These are phyloP conservation scores for Colletotrichum orchidophilum DNA, from an alignment of 2,329 filamentous ascomycete genomes.

Conservation along the genomic window DNA sequence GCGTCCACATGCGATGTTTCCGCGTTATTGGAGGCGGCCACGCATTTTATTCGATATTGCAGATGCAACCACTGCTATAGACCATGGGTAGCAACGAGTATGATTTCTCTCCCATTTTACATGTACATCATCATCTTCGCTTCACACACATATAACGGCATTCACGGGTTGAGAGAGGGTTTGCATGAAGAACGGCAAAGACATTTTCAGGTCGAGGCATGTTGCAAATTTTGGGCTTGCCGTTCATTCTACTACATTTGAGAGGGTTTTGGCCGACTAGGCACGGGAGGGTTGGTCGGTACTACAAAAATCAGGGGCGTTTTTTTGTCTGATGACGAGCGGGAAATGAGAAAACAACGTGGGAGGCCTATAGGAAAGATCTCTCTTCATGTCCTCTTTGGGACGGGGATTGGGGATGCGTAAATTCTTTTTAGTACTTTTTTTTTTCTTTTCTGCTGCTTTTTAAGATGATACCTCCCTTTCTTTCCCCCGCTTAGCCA, in stretches of 20 bases:
- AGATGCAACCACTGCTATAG: slow-evolving; percentile 3
- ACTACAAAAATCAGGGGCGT: slow-evolving; percentile 20
- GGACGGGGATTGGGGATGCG: background rate
- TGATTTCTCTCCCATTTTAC: slow-evolving; percentile 1
- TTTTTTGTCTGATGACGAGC: background rate
- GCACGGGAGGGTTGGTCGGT: background rate
- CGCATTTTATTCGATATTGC: background rate
- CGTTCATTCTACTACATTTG: background rate
- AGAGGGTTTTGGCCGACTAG: background rate
- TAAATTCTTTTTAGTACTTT: slow-evolving; percentile 6
- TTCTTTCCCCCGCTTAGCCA: background rate
- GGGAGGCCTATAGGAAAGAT: slow-evolving; percentile 23
- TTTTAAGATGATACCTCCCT: slow-evolving; percentile 32
- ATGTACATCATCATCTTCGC: slow-evolving; percentile 22
- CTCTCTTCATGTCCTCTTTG: background rate
- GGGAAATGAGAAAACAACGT: background rate
- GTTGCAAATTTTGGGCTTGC: background rate
- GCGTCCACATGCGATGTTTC: background rate
- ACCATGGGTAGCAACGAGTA: slow-evolving; percentile 2
- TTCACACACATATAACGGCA: slow-evolving; percentile 18
- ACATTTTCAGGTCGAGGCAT: background rate
- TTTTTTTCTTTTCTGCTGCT: slow-evolving; percentile 5
- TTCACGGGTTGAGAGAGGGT: background rate
- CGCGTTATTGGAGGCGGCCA: background rate
- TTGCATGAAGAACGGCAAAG: slow-evolving; percentile 20